Base-by-base conservation (phyloP, 2,329 filamentous ascomycete genomes). In the Pezizomycotina sp. region DNA sequence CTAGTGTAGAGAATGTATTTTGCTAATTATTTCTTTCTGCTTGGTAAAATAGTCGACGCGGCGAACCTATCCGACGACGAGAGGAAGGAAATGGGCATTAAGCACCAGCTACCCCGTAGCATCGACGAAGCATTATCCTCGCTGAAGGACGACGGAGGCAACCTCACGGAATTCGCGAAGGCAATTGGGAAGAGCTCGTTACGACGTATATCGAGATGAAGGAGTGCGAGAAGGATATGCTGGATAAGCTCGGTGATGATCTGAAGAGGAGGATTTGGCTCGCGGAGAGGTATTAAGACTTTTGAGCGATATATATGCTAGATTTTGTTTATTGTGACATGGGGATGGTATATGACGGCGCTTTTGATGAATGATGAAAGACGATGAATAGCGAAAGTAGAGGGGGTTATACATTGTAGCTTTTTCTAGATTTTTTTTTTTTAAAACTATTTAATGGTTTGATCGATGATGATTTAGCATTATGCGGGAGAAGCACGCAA, bases 201-300 rank as follows among this genome's bases (percentile, higher is more conserved):
- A 53, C 62, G 20, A 60, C 67, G 29, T 81, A 75, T 50, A 27
- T 67, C 2, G 53, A 53, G 0, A 60, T 76, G 45, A 80, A 80
- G 59, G 59, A 59, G 42, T 63, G 58, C 2, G 75, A 81, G 57
- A 53, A 64, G 45, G 56, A 57, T 13, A 56, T 71, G 48, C 49
- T 73, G 39, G 55, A 53, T 6, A 50, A 52, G 1, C 69, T 79
- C 64, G 48, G 47, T 0, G 56, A 59, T 4, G 54, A 58, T 2
- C 56, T 65, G 41, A 61, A 63, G 32, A 61, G 62, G 46, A 54
- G 59, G 9, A 33, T 18, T 5, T 81, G 74, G 69, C 55, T 79
- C 36, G 63, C 78, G 44, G 71, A 77, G 51, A 59, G 74, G 45
- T 81, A 80, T 50, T 77, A 49, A 51, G n/a, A n/a, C n/a, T n/a